A percentile compares a stretch with the other conserved stretches of the same genome.
Evolutionary conservation across 78 protist genomes (phyloP).

Genomic region (slime mould (Dictyostelium discoideum)): DNA sequence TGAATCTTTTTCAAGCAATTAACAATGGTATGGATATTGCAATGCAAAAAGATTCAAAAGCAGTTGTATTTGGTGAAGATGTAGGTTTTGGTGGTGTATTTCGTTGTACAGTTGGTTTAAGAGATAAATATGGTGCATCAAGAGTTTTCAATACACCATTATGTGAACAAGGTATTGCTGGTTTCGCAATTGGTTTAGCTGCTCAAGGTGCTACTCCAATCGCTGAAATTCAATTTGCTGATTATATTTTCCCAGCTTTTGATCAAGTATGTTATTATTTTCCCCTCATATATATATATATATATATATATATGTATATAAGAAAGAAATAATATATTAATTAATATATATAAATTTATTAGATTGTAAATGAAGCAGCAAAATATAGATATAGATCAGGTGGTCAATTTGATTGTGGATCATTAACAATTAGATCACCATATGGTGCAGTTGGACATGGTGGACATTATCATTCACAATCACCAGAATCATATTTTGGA

Average conservation of each 20-base stretch:
- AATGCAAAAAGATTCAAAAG: conserved; percentile 67
- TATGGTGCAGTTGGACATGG: conserved; percentile 97
- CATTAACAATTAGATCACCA: conserved; percentile 96
- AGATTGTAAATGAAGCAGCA: conserved; percentile 98
- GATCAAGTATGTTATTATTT: conserved; percentile 90
- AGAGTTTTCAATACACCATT: conserved; percentile 98
- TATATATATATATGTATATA: too few species aligned
- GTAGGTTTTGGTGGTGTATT: conserved; percentile 99
- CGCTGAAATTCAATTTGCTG: conserved; percentile 99
- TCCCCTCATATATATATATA: too few species aligned
- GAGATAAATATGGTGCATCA: conserved; percentile 90
- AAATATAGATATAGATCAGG: conserved; percentile 97
- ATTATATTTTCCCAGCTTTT: conserved; percentile 98
- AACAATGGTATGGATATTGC: conserved; percentile 93
- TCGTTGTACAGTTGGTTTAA: conserved; percentile 92
- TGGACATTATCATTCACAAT: conserved; percentile 96
- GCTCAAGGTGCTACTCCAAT: conserved; percentile 94
- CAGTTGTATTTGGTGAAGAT: conserved; percentile 96
- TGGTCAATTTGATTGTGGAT: conserved; percentile 89
- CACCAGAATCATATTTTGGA: conserved; percentile 96
- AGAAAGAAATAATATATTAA: background rate
- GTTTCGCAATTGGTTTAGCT: conserved; percentile 96
- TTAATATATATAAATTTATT: background rate
- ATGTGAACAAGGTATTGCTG: conserved; percentile 98
- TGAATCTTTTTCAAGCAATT: conserved; percentile 89